Evolutionary conservation across 768 basidiomycete species (phyloP).

Genomic region (Hypholoma fasciculare): DNA sequence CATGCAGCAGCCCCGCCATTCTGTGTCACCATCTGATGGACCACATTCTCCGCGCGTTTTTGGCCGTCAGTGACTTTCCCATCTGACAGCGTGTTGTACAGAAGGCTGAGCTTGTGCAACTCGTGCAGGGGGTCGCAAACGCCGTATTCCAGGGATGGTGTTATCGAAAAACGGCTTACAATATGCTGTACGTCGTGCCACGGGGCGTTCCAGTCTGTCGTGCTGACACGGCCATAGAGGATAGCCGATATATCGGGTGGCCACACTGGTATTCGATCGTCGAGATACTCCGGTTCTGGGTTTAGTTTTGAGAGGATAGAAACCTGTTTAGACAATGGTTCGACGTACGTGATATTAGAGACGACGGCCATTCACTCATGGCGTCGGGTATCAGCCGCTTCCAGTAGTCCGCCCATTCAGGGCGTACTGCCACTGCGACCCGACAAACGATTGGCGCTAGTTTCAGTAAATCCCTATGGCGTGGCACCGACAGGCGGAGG

Average conservation of each 20-base stretch:
- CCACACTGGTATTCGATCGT: conserved; percentile 73
- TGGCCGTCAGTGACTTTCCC: conserved; percentile 47
- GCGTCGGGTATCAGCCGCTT: conserved; percentile 72
- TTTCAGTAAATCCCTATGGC: conserved; percentile 53
- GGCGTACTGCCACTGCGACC: conserved; percentile 61
- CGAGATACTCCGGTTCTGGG: conserved; percentile 48
- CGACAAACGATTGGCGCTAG: conserved; percentile 66
- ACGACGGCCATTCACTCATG: conserved; percentile 58
- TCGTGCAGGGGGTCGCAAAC: conserved; percentile 56
- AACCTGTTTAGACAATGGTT: neutral
- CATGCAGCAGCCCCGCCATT: conserved; percentile 49
- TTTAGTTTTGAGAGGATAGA: neutral
- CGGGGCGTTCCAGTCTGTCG: conserved; percentile 68
- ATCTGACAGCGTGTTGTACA: conserved; percentile 65
- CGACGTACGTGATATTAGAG: conserved; percentile 40
- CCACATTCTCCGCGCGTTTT: conserved; percentile 66
- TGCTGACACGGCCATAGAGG: conserved; percentile 58
- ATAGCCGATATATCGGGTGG: conserved; percentile 77
- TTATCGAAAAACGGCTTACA: conserved; percentile 46
- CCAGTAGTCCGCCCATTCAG: conserved; percentile 95
- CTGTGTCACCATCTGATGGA: conserved; percentile 53
- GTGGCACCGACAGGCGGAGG: conserved; percentile 55
- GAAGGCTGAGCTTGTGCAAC: conserved; percentile 50
- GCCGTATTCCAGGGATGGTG: conserved; percentile 63
- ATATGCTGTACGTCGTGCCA: conserved; percentile 50